Base-by-base conservation (phyloP, 768 basidiomycete species). In the Pholiota microspora region DNA sequence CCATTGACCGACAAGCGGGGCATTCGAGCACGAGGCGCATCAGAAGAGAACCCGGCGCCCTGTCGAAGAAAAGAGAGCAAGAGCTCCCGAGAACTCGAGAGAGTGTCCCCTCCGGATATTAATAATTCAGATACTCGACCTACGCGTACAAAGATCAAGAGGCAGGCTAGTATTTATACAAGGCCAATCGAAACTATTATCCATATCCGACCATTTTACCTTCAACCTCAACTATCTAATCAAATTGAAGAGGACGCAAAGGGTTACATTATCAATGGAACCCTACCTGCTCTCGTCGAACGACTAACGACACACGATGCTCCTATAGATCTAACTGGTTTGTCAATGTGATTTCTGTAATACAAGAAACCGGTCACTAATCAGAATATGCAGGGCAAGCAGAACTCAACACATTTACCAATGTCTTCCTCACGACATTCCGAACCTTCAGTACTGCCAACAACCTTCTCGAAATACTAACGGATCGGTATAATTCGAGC, bases 341-440 rank as follows among this genome's bases (percentile, higher is more conserved):
- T 70, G 86, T 78, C 32, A 29, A 46, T 12, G 35, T 61, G 53
- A 46, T 32, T 36, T 50, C 21, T 27, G 16, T 46, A 42, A 44
- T 16, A 36, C 23, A 2, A 9, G 55, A 42, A 53, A 47, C 8
- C 34, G 32, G 45, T 49, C 23, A 38, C 46, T 54, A 49, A 49
- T 44, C 53, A 25, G 24, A 24, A n/a, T 44, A 45, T 61, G 31
- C 52, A 67, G 67, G 59, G 67, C 53, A 53, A 45, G 51, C 60
- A 16, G 65, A 66, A 45, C 56, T 58, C 40, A 65, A 60, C 21
- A 53, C 66, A 9, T 88, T 78, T 65, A 74, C 77, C 24, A 74
- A 77, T 28, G 77, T 82, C n/a, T 95, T 96, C 73, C 76, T 95
- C 42, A 85, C 83, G 69, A 94, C 92, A 13, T 92, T 90, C 72